Base-by-base conservation (phyloP, 2,329 filamentous ascomycete species). In the Aureobasidium sp. region DNA sequence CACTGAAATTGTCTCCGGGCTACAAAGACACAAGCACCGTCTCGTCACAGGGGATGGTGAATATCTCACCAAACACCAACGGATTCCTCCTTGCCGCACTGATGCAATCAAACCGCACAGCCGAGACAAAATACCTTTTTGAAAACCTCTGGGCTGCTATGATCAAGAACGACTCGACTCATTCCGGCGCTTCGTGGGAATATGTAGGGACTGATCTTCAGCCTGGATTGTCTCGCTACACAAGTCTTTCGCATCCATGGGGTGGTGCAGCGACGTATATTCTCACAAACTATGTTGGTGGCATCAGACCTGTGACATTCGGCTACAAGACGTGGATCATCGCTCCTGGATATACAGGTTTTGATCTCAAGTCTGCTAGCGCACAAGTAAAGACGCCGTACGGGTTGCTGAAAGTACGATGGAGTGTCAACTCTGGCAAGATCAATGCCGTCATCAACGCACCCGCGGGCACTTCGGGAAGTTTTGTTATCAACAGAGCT, bases 261-360 rank as follows among this genome's bases (percentile, higher is more conserved):
- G 69, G 71, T 27, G 71, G 67, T 0, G 72, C 71, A 5, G 68
- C 72, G 2, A 74, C 72, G 6, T 76, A 74, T 40, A 58, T 75
- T 2, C 51, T 76, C 12, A 73, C 63, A 2, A 65, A 70, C 32
- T 70, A 64, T 57, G 60, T 65, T 5, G 56, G 63, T 3, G 67
- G 67, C 0, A 44, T 70, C 2, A 53, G 57, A 10, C 53, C 62
- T 32, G 54, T 57, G 10, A 39, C 35, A 35, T 62, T 63, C 11
- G 64, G 64, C 4, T 64, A 62, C 39, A 55, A 55, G 50, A 63
- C 56, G 5, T 68, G 64, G 64, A 52, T 58, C 16, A 58, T 66
- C 3, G 53, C 56, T n/a, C 66, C 66, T 4, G 39, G 58, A 19
- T 56, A 65, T 1, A 50, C 59, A 1, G 60, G 56, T 3, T 58